These are phyloP conservation scores for Debaryomyces psychrophilus DNA, from an alignment of 1,139 yeast genomes.

Conservation along the genomic window DNA sequence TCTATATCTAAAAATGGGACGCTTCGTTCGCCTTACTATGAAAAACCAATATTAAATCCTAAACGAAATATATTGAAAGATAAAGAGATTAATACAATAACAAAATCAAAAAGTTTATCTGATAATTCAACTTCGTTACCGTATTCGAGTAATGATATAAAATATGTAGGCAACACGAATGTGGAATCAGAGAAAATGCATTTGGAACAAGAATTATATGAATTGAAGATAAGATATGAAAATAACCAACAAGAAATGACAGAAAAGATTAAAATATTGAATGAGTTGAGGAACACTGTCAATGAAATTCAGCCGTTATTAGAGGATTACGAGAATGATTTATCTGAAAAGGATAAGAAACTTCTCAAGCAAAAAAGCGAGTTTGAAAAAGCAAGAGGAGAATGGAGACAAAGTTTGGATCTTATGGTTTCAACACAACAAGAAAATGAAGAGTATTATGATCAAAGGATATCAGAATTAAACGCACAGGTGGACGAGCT, in stretches of 20 bases:
- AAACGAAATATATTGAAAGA: neutral
- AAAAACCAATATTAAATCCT: neutral
- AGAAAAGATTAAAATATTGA: slow-evolving; percentile 39
- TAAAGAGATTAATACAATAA: neutral
- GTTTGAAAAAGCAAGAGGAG: slow-evolving; percentile 57
- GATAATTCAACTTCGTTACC: neutral
- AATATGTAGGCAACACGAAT: neutral
- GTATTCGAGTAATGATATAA: neutral
- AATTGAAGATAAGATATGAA: slow-evolving; percentile 25
- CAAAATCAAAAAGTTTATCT: neutral
- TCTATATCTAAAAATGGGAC: neutral
- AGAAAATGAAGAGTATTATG: slow-evolving; percentile 42
- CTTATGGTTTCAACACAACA: slow-evolving; percentile 50
- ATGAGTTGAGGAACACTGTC: slow-evolving; percentile 47
- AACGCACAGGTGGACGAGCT: neutral
- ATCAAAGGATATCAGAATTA: slow-evolving; percentile 24
- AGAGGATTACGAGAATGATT: slow-evolving; percentile 46
- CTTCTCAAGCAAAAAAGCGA: slow-evolving; percentile 46
- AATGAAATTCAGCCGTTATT: slow-evolving; percentile 50
- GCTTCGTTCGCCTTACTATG: neutral
- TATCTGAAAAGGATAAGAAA: slow-evolving; percentile 48
- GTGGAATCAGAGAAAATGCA: neutral
- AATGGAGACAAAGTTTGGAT: slow-evolving; percentile 60
- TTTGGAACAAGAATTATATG: slow-evolving; percentile 21
- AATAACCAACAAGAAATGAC: slow-evolving; percentile 32